Evolutionary conservation across 768 basidiomycete species (phyloP).

Genomic region (Baorangia bicolor): DNA sequence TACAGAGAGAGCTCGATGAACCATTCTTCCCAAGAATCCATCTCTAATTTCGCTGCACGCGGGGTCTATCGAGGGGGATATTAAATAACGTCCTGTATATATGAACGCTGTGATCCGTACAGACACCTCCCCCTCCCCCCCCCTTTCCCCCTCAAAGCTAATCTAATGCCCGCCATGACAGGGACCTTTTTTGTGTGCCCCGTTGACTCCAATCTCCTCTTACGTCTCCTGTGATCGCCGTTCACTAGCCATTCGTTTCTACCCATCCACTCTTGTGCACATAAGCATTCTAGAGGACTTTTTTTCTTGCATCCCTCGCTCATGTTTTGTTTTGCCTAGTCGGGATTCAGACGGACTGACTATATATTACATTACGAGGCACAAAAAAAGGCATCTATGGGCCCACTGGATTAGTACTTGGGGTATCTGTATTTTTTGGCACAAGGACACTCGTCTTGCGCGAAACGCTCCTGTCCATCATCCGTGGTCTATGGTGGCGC

Average conservation of each 20-base stretch:
- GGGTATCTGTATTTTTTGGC: too few species aligned
- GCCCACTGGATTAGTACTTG: too few species aligned
- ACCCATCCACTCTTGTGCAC: constrained; percentile 4
- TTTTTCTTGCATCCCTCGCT: not conserved
- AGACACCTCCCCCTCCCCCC: not conserved
- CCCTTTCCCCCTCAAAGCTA: not conserved
- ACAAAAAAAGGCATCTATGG: not conserved
- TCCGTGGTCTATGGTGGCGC: too few species aligned
- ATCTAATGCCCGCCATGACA: constrained; percentile 21
- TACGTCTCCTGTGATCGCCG: constrained; percentile 6
- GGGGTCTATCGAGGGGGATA: constrained; percentile 27
- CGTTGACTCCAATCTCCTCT: too few species aligned
- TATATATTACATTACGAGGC: constrained; percentile 10
- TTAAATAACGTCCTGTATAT: not conserved
- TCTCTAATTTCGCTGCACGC: constrained; percentile 33
- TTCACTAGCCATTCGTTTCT: constrained; percentile 15
- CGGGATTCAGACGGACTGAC: not conserved
- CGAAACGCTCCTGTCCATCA: too few species aligned
- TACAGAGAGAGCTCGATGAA: constrained; percentile 23
- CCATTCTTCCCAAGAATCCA: constrained; percentile 18
- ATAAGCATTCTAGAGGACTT: constrained; percentile 14
- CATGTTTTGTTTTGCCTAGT: not conserved
- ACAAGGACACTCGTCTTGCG: too few species aligned
- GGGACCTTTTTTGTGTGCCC: not conserved
- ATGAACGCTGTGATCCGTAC: not conserved